These are phyloP conservation scores for Polytrichum commune DNA, from an alignment of 225 moss, liverwort and hornwort species.

Conservation along the genomic window DNA sequence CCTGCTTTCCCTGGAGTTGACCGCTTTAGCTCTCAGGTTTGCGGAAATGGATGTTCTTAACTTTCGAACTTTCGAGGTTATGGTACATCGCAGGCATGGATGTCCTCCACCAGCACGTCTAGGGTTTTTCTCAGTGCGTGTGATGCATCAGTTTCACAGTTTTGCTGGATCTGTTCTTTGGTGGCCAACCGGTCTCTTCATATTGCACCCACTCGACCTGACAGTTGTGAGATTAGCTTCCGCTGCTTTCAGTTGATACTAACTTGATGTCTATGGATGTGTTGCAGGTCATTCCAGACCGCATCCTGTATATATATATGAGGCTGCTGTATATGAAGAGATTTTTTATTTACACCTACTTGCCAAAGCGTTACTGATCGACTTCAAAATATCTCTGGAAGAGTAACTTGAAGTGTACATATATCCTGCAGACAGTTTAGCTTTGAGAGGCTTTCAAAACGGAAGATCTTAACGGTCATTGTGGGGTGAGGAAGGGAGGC, in stretches of 20 bases:
- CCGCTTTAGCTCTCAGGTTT: no score
- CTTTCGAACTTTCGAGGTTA: no score
- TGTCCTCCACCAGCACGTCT: no score
- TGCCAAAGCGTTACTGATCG: background rate
- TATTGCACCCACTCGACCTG: no score
- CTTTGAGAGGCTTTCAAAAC: background rate
- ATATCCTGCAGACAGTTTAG: conserved; percentile 4
- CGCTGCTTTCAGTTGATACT: background rate
- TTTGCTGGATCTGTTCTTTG: background rate
- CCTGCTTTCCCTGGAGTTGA: no score
- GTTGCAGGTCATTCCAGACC: background rate
- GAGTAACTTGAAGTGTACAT: background rate
- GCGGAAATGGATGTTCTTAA: no score
- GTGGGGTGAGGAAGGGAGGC: conserved; percentile 6
- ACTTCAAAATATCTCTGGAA: no score
- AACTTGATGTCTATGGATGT: background rate
- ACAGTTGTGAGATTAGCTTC: background rate
- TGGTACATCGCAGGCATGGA: no score
- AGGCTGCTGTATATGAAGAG: conserved; percentile 40
- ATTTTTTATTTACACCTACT: conserved; percentile 38
- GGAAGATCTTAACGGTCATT: no score
- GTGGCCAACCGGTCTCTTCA: no score
- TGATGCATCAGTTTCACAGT: background rate
- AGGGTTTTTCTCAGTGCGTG: no score
- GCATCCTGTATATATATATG: conserved; percentile 30